Evolutionary conservation across 208 protist genomes (phyloP), one percentile per base, ranked within the genome.

Genomic region (Trypanosoma caninum): DNA sequence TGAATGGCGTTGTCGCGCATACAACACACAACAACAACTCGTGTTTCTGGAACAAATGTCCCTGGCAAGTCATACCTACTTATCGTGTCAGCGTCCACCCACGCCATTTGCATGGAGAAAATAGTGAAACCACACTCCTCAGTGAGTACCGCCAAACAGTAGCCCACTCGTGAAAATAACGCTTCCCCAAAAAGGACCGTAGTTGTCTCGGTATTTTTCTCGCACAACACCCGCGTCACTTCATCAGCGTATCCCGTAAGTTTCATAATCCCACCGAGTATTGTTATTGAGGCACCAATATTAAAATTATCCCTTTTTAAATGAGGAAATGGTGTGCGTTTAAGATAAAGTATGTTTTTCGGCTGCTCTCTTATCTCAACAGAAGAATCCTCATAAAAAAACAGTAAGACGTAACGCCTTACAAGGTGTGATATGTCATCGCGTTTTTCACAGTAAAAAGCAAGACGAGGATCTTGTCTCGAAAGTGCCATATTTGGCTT

Each of bases 51-150:
- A n/a, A n/a, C 14, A 23, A 92, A 61, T 46, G 47, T 59, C n/a
- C 55, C 69, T 6, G 89, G 89, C 2, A 95, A 31, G 9, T 66
- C 47, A 42, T 80, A 86, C 23, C 2, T 41, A 13, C 41, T 51
- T 2, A 63, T 51, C 20, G 54, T 57, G 10, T 85, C 82, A 3
- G 38, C 40, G 34, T 61, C 42, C 46, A 83, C 69, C 84, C 79
- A 87, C 9, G 64, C 61, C 83, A 91, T 91, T 65, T 93, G 83
- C 40, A 90, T 61, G 45, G 78, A 47, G 2, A 58, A 58, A 20
- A 91, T 65, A 6, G 71, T 82, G 64, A 91, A 89, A 44, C 78
- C 74, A 50, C 82, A 91, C 72, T 95, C 85, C 73, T 93, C 83
- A 16, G 76, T 74, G 8, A 93, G 65, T 20, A 95, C 84, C 6